These are phyloP conservation scores for Schwanniomyces etchellsii DNA, from an alignment of 1,139 yeast genomes.

Conservation along the genomic window DNA sequence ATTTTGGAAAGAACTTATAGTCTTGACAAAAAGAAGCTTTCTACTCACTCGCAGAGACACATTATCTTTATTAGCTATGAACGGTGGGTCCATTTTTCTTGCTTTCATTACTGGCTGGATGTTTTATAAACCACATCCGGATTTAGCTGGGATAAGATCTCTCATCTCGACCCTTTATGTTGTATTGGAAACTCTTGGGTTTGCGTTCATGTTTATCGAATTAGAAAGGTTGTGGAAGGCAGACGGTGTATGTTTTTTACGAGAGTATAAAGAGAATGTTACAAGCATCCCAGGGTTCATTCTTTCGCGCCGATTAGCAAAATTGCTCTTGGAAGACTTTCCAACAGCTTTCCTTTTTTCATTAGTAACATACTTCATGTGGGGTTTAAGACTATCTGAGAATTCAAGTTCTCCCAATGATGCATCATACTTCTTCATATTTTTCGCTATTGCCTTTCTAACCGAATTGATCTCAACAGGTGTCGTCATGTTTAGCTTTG, in stretches of 20 bases:
- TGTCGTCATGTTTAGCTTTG: constrained; percentile 51
- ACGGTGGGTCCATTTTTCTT: constrained; percentile 50
- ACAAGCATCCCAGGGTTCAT: constrained; percentile 65
- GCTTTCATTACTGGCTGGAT: constrained; percentile 73
- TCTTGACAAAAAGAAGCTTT: constrained; percentile 53
- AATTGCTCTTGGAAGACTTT: constrained; percentile 64
- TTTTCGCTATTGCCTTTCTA: constrained; percentile 53
- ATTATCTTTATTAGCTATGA: constrained; percentile 46
- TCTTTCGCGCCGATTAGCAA: constrained; percentile 61
- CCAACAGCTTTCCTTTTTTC: constrained; percentile 58
- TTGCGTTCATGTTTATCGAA: constrained; percentile 65
- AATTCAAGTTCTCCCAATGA: constrained; percentile 11
- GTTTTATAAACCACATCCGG: constrained; percentile 58
- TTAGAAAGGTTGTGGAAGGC: constrained; percentile 63
- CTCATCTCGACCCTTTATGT: constrained; percentile 60
- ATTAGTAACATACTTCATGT: constrained; percentile 67
- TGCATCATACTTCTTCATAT: constrained; percentile 50
- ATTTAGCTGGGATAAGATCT: constrained; percentile 65
- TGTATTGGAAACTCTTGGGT: constrained; percentile 61
- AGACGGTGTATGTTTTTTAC: constrained; percentile 65
- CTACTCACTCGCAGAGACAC: constrained; percentile 56
- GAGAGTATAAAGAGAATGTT: constrained; percentile 71
- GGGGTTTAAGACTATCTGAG: constrained; percentile 49
- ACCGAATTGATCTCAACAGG: constrained; percentile 53
- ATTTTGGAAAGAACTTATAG: constrained; percentile 40